Evolutionary conservation across 108 stramenopile genomes (phyloP), one percentile per base, ranked within the genome.

Genomic region (Stephanodiscus minutulus): DNA sequence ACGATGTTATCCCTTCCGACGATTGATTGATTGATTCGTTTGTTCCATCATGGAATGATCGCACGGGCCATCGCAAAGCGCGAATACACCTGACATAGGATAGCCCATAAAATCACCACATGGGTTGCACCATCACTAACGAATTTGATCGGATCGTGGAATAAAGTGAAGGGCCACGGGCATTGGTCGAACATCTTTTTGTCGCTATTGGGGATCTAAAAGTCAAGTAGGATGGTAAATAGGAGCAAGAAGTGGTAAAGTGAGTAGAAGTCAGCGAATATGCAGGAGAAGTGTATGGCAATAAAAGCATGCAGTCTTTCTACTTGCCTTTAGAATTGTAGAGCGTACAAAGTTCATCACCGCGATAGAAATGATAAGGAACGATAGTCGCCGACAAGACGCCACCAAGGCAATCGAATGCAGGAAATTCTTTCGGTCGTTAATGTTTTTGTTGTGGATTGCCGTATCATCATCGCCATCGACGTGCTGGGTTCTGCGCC

Each of bases 151-250:
- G 79, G 79, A 69, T 81, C 82, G 56, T 86, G 85, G 48, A 82
- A 83, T 41, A 83, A 82, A 11, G 83, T 84, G 63, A 86, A 86
- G 22, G 85, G 85, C 85, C 85, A 86, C 13, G 85, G 85, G 35
- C 85, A 86, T 67, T 76, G 69, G 59, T 84, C 76, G 33, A 81
- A 71, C 36, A 84, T 63, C 24, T 70, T 70, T 50, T 70, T 57
- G 2, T 70, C 57, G 21, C 64, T 77, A 41, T 70, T 77, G n/a
- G 76, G 76, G 17, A 77, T 77, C 76, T 77, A 27, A 18, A 8
- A 56, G 10, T 17, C 36, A 18, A 48, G 28, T 28, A 35, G 17
- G 39, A 28, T 37, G 41, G 22, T 1, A 47, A 54, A 47, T 28
- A 3, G 68, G 8, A 49, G 22, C 7, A 15, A 46, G 13, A 27